These are phyloP conservation scores for Royoungia palumana DNA, from an alignment of 768 basidiomycete species.

Conservation along the genomic window DNA sequence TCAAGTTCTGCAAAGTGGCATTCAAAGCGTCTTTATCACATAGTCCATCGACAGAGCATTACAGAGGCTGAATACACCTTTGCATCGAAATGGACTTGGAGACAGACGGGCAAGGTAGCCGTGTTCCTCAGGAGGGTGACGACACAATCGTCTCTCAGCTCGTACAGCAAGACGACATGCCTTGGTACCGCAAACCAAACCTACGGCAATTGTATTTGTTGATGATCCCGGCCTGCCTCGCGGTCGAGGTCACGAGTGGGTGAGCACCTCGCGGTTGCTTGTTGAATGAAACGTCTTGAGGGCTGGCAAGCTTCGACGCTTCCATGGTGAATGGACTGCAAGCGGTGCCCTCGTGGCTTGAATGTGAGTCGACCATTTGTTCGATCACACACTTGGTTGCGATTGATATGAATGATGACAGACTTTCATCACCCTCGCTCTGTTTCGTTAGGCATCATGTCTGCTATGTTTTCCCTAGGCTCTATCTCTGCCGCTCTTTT, in stretches of 20 bases:
- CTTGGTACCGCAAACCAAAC: constrained; percentile 62
- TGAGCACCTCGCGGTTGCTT: neutral
- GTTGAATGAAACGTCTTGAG: neutral
- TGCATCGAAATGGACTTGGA: too few relatives aligned
- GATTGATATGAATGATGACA: constrained; percentile 15
- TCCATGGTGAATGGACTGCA: constrained; percentile 65
- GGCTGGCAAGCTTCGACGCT: constrained; percentile 23
- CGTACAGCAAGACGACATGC: constrained; percentile 41
- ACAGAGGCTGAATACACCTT: too few relatives aligned
- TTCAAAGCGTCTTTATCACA: too few relatives aligned
- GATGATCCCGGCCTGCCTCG: constrained; percentile 41
- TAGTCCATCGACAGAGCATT: too few relatives aligned
- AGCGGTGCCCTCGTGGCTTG: constrained; percentile 54
- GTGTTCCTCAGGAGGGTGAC: neutral
- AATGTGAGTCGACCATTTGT: constrained; percentile 36
- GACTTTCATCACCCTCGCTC: constrained; percentile 54
- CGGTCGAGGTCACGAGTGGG: constrained; percentile 11
- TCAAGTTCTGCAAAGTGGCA: too few relatives aligned
- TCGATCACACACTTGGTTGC: neutral
- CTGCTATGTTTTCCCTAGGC: constrained; percentile 47
- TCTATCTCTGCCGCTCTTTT: too few relatives aligned
- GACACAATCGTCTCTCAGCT: constrained; percentile 12
- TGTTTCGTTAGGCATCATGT: constrained; percentile 51
- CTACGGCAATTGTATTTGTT: constrained; percentile 51
- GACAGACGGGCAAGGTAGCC: neutral